A percentile compares a stretch with the other conserved stretches of the same genome.
Evolutionary conservation across 208 protist species (phyloP).

Genomic region (Trypanosoma boissoni): DNA sequence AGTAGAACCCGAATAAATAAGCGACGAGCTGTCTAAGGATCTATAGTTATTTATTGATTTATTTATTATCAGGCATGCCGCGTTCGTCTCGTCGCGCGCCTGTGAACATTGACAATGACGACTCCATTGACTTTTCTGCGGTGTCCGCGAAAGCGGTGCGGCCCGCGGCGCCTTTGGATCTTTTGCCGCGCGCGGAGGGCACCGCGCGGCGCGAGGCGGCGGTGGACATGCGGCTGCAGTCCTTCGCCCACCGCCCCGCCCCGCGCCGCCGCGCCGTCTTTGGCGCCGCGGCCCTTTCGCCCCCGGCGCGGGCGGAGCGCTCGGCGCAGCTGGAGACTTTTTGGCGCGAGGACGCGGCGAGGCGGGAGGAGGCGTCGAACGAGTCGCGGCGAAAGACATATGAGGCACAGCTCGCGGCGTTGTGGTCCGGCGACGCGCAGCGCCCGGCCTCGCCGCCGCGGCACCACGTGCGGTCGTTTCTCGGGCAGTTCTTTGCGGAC

Average conservation of each 20-base stretch:
- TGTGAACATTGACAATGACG: conserved; percentile 57
- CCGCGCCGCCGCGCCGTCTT: conserved; percentile 27
- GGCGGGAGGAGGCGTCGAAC: conserved; percentile 6
- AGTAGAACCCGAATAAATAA: too few species aligned
- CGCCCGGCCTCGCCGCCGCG: conserved; percentile 10
- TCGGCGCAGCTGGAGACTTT: conserved; percentile 19
- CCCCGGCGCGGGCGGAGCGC: not conserved
- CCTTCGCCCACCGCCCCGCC: conserved; percentile 24
- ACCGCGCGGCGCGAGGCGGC: conserved; percentile 5
- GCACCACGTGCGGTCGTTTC: conserved; percentile 37
- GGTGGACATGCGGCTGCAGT: conserved; percentile 22
- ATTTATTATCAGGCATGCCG: not conserved
- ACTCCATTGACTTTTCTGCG: conserved; percentile 65
- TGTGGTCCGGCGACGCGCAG: conserved; percentile 4
- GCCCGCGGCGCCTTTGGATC: conserved; percentile 15
- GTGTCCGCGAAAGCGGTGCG: conserved; percentile 15
- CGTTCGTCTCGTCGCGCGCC: conserved; percentile 24
- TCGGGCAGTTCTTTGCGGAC: conserved; percentile 42
- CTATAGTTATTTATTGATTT: conserved; percentile 3
- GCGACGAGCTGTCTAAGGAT: too few species aligned
- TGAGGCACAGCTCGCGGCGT: conserved; percentile 15
- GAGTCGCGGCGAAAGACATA: conserved; percentile 26
- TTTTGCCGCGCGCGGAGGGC: not conserved
- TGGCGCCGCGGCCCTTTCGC: not conserved
- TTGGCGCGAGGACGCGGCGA: conserved; percentile 24